Evolutionary conservation across 1,139 yeast species (phyloP).

Genomic region (Zygosaccharomyces pseudobailii): DNA sequence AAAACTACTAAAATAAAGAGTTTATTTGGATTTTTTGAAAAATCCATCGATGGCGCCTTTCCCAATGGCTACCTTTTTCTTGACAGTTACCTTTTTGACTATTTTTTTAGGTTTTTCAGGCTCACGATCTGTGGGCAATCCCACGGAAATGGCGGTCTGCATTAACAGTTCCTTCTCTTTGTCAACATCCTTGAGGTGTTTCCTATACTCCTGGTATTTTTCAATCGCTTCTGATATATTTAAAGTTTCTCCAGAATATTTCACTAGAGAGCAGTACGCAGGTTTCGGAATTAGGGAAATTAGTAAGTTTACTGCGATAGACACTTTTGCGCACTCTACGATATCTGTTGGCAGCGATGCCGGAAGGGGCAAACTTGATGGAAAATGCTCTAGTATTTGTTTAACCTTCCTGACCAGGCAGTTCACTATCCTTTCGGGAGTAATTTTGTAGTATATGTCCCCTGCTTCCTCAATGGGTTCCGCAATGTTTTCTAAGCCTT

Average conservation of each 20-base stretch:
- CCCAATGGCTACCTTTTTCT: conserved; percentile 48
- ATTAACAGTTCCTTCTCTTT: conserved; percentile 24
- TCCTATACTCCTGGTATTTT: conserved; percentile 13
- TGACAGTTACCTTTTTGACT: conserved; percentile 19
- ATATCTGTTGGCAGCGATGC: conserved; percentile 21
- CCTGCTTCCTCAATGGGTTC: conserved; percentile 46
- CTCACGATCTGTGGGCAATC: conserved; percentile 3
- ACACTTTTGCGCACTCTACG: conserved; percentile 14
- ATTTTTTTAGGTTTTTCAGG: conserved; percentile 16
- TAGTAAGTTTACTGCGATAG: conserved; percentile 25
- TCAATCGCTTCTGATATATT: conserved; percentile 13
- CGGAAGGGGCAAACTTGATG: conserved; percentile 27
- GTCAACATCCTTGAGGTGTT: conserved; percentile 7
- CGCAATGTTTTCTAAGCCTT: conserved; percentile 38
- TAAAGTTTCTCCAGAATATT: conserved; percentile 2
- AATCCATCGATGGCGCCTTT: conserved; percentile 63
- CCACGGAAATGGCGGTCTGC: conserved; percentile 25
- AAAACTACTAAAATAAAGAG: neutral
- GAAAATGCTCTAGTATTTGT: conserved; percentile 35
- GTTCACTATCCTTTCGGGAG: conserved; percentile 35
- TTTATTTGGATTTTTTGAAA: conserved; percentile 36
- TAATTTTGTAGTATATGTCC: conserved; percentile 46
- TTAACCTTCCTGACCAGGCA: conserved; percentile 38
- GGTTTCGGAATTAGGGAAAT: conserved; percentile 28
- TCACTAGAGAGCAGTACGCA: conserved; percentile 19